phyloP scores from a whole-genome alignment of 345 rosid species.

The Rubroshorea leprosula region DNA sequence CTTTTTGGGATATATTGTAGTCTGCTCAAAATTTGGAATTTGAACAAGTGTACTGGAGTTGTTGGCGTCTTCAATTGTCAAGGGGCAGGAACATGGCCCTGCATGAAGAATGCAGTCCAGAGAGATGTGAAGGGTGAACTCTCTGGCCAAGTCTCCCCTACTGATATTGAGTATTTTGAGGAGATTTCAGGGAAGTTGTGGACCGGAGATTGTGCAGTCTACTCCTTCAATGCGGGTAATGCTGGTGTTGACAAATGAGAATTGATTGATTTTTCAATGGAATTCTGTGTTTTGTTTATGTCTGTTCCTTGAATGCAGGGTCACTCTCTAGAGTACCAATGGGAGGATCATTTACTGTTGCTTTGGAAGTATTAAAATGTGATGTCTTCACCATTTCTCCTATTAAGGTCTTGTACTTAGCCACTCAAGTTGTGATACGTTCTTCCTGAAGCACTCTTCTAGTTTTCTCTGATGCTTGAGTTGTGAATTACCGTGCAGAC shows the following conservation, averaged over 20 bases:
- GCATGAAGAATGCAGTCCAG: constrained; percentile 17
- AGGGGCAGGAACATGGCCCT: constrained; percentile 57
- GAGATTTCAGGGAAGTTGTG: constrained; percentile 41
- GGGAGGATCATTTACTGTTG: constrained; percentile 23
- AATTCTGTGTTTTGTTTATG: background rate
- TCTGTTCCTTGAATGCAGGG: constrained; percentile 21
- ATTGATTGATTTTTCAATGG: too few species aligned
- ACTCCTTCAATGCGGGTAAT: constrained; percentile 42
- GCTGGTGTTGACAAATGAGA: too few species aligned
- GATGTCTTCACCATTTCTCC: constrained; percentile 43
- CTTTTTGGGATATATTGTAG: constrained; percentile 16
- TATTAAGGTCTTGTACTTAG: constrained; percentile 48
- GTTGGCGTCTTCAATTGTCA: constrained; percentile 55
- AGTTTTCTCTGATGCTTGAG: too few species aligned
- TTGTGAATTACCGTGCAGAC: constrained; percentile 20
- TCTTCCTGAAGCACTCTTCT: too few species aligned
- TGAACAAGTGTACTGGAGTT: constrained; percentile 48
- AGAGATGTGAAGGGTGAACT: constrained; percentile 14
- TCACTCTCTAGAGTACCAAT: constrained; percentile 23
- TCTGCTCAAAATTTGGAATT: constrained; percentile 53
- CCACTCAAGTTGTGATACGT: too few species aligned
- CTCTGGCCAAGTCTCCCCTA: constrained; percentile 33
- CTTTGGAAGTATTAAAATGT: constrained; percentile 34
- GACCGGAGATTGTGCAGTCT: constrained; percentile 46
- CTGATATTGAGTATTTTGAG: constrained; percentile 44